Conservation (phyloP, 2,329 filamentous ascomycete species). For the Pseudogymnoascus sp. region DNA sequence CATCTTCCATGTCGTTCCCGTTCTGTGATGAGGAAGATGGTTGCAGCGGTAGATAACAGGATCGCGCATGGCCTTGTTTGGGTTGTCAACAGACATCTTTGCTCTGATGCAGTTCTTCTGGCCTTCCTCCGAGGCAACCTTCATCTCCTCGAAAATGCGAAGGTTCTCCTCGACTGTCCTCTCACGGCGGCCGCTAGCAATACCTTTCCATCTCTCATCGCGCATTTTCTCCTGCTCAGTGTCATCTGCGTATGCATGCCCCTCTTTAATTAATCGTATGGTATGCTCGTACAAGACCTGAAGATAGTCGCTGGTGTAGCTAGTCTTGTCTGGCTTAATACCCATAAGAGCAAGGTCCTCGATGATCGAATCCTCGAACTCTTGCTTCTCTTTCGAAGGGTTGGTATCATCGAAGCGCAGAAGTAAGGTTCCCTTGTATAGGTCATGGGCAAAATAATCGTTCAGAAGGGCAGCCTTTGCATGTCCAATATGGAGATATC, state of each 20-base stretch:
- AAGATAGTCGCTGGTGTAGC: slow-evolving; percentile 94
- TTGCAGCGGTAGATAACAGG: slow-evolving; percentile 98
- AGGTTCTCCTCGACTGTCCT: slow-evolving; percentile 75
- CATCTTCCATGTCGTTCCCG: slow-evolving; percentile 71
- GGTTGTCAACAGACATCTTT: slow-evolving; percentile 84
- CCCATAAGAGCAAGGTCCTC: slow-evolving; percentile 88
- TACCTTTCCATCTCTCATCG: slow-evolving; percentile 73
- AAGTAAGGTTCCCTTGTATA: slow-evolving; percentile 83
- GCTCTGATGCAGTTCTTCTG: slow-evolving; percentile 81
- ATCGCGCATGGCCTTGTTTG: slow-evolving; percentile 92
- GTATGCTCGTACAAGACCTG: slow-evolving; percentile 82
- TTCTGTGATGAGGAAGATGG: slow-evolving; percentile 62
- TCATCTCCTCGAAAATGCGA: slow-evolving; percentile 88
- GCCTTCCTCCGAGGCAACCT: slow-evolving; percentile 61
- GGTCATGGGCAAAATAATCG: slow-evolving; percentile 93
- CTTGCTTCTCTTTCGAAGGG: slow-evolving; percentile 92
- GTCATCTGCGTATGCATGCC: slow-evolving; percentile 89
- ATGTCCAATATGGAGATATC: slow-evolving; percentile 92
- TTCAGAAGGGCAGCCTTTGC: slow-evolving; percentile 89
- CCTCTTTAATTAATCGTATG: slow-evolving; percentile 74
- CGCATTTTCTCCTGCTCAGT: slow-evolving; percentile 86
- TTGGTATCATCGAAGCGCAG: slow-evolving; percentile 97
- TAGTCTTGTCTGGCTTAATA: slow-evolving; percentile 77
- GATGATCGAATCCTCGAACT: slow-evolving; percentile 88
- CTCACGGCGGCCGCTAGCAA: slow-evolving; percentile 73